These are phyloP conservation scores for Metarhizium robertsii DNA, from an alignment of 2,329 filamentous ascomycete genomes.

Conservation along the genomic window DNA sequence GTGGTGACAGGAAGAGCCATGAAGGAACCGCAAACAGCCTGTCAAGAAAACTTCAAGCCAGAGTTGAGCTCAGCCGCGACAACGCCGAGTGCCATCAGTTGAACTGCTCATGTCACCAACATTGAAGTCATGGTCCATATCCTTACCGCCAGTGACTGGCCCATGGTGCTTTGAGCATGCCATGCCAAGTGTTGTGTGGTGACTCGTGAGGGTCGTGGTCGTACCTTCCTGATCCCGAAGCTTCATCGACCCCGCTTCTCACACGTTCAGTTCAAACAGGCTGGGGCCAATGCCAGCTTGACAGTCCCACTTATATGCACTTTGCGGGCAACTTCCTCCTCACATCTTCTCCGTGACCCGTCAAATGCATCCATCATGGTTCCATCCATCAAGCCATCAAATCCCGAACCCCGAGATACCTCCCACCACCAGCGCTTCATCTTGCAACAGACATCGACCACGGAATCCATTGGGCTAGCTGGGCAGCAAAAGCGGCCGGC, in stretches of 20 bases:
- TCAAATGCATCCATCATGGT: neutral
- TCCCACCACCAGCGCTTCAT: neutral
- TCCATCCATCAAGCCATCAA: neutral
- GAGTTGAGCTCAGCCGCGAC: neutral
- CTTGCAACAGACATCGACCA: neutral
- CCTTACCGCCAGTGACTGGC: too few relatives aligned
- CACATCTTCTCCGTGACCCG: too few relatives aligned
- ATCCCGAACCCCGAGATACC: constrained; percentile 13
- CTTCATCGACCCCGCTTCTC: neutral
- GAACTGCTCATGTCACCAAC: too few relatives aligned
- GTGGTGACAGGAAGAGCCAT: neutral
- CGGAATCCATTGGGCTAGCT: neutral
- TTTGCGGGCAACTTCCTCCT: too few relatives aligned
- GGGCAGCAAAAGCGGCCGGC: neutral
- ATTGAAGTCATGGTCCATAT: too few relatives aligned
- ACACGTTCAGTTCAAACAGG: neutral
- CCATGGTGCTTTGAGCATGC: too few relatives aligned
- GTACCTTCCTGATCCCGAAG: neutral
- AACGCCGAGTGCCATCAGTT: too few relatives aligned
- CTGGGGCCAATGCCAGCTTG: neutral
- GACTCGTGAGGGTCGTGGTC: too few relatives aligned
- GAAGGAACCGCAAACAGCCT: neutral
- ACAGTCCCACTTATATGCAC: neutral
- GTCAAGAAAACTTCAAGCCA: neutral
- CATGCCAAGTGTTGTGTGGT: too few relatives aligned